These are phyloP conservation scores for Aspergillus brasiliensis DNA, from an alignment of 2,329 filamentous ascomycete species.

Conservation along the genomic window DNA sequence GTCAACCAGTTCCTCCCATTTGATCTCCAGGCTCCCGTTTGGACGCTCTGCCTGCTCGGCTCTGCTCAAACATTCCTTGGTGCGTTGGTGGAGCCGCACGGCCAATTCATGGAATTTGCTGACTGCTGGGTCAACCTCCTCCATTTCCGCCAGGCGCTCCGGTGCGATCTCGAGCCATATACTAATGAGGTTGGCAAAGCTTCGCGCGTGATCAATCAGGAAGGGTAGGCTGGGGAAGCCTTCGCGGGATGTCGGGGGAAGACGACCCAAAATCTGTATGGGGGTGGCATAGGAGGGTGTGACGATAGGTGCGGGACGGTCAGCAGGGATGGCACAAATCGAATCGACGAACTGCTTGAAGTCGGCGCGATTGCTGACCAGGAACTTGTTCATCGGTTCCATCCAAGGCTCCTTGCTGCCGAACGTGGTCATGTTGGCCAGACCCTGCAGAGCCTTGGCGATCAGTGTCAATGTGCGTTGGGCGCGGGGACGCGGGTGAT, in stretches of 20 bases:
- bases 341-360: conserved; percentile 87
- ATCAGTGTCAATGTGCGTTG: conserved; percentile 89
- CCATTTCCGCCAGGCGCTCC: conserved; percentile 40
- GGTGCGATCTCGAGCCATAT: conserved; percentile 49
- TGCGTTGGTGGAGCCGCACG: conserved; percentile 45
- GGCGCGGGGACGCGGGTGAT: conserved; percentile 79
- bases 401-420: conserved; percentile 98
- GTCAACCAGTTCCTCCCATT: conserved; percentile 54
- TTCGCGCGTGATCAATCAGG: conserved; percentile 83
- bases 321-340: conserved; percentile 78
- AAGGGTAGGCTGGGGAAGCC: conserved; percentile 93
- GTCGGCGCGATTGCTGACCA: conserved; percentile 71
- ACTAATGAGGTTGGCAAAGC: conserved; percentile 79
- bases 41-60: conserved; percentile 54
- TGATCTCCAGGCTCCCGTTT: conserved; percentile 48
- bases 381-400: conserved; percentile 95
- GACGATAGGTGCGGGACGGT: conserved; percentile 64
- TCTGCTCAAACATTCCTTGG: conserved; percentile 48
- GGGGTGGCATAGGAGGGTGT: conserved; percentile 91
- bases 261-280: conserved; percentile 79
- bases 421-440: conserved; percentile 88
- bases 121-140: conserved; percentile 42
- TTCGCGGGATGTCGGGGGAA: conserved; percentile 79
- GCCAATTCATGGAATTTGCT: conserved; percentile 49
- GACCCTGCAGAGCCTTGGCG: conserved; percentile 85